These are phyloP conservation scores for Leccinum truebloodii DNA, from an alignment of 768 basidiomycete genomes.

Conservation along the genomic window DNA sequence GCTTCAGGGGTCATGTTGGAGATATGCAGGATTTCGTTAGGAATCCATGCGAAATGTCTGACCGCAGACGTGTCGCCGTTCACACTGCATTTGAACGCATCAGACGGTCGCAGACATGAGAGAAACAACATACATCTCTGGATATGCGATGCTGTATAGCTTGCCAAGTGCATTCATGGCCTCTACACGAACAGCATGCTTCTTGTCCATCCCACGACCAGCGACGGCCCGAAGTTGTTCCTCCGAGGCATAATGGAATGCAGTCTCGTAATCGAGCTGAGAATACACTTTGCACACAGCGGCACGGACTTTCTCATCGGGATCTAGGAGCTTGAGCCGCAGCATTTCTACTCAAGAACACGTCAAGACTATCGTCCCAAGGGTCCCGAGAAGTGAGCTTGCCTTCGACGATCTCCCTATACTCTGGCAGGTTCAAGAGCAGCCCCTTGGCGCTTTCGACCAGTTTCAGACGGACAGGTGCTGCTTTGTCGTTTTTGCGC, in stretches of 20 bases:
- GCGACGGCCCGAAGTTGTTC: constrained; percentile 62
- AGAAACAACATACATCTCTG: constrained; percentile 75
- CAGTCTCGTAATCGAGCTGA: constrained; percentile 88
- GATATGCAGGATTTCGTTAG: constrained; percentile 64
- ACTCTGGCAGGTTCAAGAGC: constrained; percentile 64
- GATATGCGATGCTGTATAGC: constrained; percentile 78
- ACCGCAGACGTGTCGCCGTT: constrained; percentile 72
- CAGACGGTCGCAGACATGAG: constrained; percentile 1
- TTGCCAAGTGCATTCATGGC: constrained; percentile 76
- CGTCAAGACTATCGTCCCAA: constrained; percentile 4
- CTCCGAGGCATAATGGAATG: constrained; percentile 75
- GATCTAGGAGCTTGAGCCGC: constrained; percentile 69
- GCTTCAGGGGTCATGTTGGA: constrained; percentile 54
- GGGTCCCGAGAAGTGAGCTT: constrained; percentile 21
- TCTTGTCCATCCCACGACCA: constrained; percentile 81
- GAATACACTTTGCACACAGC: constrained; percentile 82
- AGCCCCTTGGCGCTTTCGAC: constrained; percentile 69
- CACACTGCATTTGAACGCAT: constrained; percentile 53
- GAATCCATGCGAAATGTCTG: constrained; percentile 91
- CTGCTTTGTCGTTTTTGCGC: constrained; percentile 73
- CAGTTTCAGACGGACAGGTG: constrained; percentile 73
- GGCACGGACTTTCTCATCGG: constrained; percentile 89
- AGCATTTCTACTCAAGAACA: constrained; percentile 50
- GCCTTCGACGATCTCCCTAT: constrained; percentile 75
- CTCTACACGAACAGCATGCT: constrained; percentile 69